Base-by-base conservation (phyloP, 2,329 filamentous ascomycete species). In the Phaeoacremonium minimum region DNA sequence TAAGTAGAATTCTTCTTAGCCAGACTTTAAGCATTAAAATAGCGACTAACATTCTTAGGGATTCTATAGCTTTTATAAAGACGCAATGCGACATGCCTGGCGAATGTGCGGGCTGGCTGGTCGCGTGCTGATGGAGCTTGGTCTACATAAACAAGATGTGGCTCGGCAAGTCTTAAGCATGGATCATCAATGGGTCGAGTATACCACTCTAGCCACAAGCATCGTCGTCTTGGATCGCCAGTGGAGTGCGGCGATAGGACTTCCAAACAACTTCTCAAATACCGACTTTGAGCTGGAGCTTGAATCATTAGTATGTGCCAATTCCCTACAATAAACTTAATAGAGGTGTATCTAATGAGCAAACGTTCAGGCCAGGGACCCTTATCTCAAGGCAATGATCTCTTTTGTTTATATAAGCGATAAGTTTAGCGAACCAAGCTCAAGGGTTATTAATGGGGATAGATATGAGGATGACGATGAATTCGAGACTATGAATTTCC, bases 401-500 rank as follows among this genome's bases (percentile, higher is more conserved):
- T 28, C 40, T 3, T 47, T 49, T 28, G 42, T 47, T 13, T 36
- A 37, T 8, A 42, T 49, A 13, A 47, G 47, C 44, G 42, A 49
- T 36, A 48, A 43, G 35, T 43, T 48, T 32, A 45, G 37, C 30
- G 44, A 42, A 4, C 41, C 44, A 4, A 42, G 46, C 3, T 32
- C 46, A 1, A 37, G 32, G 9, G 44, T 39, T 4, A 38, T 41
- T 4, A 40, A 31, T 3, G 41, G 35, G 11, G 40, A 45, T 20
- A 42, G 20, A 1, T 49, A 52, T 5, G 43, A 46, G 0, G 51
- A 56, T 7, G 43, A 53, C 4, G 53, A 49, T 12, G 45, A 46
- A 0, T 51, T 52, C n/a, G 53, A 56, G 7, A 7, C 55, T 4
- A 46, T 55, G 43, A 53, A 46, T 6, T 55, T 56, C 8, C 53